phyloP scores from a whole-genome alignment of 1,139 yeast species.

The Arxiozyma slooffiae region DNA sequence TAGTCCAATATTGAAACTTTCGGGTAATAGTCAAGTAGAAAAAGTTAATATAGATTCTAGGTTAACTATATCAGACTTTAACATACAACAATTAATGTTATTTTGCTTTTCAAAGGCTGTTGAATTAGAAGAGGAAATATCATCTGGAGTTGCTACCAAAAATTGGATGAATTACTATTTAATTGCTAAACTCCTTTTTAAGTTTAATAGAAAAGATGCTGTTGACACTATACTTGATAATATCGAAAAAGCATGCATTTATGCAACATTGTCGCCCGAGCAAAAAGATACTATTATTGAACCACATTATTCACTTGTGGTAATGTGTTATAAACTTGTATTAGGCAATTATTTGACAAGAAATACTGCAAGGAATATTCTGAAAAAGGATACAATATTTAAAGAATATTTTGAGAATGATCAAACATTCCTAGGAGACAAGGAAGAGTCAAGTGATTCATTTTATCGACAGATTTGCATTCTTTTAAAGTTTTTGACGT shows the following conservation, averaged over 20 bases:
- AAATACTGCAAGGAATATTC: slow-evolving; percentile 33
- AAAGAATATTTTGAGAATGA: slow-evolving; percentile 23
- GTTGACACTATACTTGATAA: slow-evolving; percentile 34
- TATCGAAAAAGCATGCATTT: slow-evolving; percentile 35
- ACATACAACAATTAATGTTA: slow-evolving; percentile 26
- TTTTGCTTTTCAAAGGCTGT: slow-evolving; percentile 36
- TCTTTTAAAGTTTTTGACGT: slow-evolving; percentile 35
- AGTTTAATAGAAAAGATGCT: slow-evolving; percentile 31
- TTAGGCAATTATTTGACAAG: slow-evolving; percentile 32
- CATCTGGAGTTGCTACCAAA: not conserved
- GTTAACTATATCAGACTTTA: slow-evolving; percentile 18
- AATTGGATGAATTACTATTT: slow-evolving; percentile 61
- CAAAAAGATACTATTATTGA: slow-evolving; percentile 54
- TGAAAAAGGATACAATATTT: slow-evolving; percentile 32
- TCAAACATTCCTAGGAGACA: slow-evolving; percentile 11
- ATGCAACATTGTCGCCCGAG: slow-evolving; percentile 36
- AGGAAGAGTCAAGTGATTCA: slow-evolving; percentile 8
- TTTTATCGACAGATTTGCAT: slow-evolving; percentile 31
- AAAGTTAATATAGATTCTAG: slow-evolving; percentile 20
- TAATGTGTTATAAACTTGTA: slow-evolving; percentile 51
- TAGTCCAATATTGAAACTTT: slow-evolving; percentile 16
- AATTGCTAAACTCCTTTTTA: slow-evolving; percentile 51
- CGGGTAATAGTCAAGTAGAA: slow-evolving; percentile 24
- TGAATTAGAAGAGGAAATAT: slow-evolving; percentile 22
- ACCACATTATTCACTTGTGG: slow-evolving; percentile 60